Evolutionary conservation across 306 rosid genomes (phyloP).

Genomic region (Vigna angularis): DNA sequence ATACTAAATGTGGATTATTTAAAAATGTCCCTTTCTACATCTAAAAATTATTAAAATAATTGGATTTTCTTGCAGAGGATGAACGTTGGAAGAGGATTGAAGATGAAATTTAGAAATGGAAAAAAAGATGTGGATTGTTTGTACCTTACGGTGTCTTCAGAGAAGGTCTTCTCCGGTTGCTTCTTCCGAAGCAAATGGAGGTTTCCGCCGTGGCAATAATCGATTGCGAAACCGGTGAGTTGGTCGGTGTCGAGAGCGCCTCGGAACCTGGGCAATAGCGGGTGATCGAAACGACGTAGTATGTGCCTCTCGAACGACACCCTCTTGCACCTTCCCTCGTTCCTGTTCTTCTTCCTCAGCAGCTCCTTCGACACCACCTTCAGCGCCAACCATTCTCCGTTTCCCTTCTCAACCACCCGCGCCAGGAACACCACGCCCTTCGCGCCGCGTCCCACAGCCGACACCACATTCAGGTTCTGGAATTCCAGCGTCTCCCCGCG

Average conservation of each 20-base stretch:
- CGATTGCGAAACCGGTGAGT: constrained; percentile 70
- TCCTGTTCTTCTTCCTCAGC: constrained; percentile 53
- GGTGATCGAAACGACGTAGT: constrained; percentile 69
- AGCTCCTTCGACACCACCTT: constrained; percentile 75
- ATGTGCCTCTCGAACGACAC: constrained; percentile 78
- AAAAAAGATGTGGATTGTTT: background rate
- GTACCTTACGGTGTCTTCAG: constrained; percentile 79
- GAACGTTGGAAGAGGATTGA: no score
- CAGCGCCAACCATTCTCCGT: constrained; percentile 61
- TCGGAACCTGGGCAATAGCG: constrained; percentile 66
- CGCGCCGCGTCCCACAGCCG: constrained; percentile 95
- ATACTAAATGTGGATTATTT: no score
- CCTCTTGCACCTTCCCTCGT: constrained; percentile 52
- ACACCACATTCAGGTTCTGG: constrained; percentile 54
- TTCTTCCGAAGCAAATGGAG: constrained; percentile 65
- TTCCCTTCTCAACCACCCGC: constrained; percentile 11
- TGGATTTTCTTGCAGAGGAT: no score
- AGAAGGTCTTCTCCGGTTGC: constrained; percentile 74
- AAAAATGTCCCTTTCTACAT: no score
- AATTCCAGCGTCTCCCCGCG: constrained; percentile 48
- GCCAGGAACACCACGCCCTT: constrained; percentile 87
- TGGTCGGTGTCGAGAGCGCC: constrained; percentile 69
- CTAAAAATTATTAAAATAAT: no score
- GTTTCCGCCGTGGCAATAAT: constrained; percentile 86
- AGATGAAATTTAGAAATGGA: background rate